Evolutionary conservation across 257 asterid species (phyloP).

Genomic region (Penstemon newberryi): DNA sequence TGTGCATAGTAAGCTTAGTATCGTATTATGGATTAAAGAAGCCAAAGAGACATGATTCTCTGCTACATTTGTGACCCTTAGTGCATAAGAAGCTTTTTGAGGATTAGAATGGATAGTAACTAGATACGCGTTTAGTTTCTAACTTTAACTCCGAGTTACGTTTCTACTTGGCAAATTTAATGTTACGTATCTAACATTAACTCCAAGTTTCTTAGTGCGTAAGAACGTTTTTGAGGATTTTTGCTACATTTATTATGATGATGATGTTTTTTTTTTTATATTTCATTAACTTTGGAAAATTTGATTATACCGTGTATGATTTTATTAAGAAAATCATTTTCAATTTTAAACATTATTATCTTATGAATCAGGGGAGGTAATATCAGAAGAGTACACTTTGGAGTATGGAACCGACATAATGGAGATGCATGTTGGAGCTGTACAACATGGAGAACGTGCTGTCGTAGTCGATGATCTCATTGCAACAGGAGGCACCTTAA

Average conservation of each 20-base stretch:
- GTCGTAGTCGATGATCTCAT: slow-evolving; percentile 85
- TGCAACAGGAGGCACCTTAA: slow-evolving; percentile 93
- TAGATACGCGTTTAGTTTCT: slow-evolving; percentile 1
- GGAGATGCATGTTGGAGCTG: slow-evolving; percentile 99
- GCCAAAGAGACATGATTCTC: not conserved
- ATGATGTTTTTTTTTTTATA: too few species aligned
- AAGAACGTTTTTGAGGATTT: not conserved
- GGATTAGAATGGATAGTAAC: slow-evolving; percentile 4
- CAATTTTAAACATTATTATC: too few species aligned
- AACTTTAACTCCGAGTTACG: not conserved
- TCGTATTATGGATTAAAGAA: not conserved
- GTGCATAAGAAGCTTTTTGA: not conserved
- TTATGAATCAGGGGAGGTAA: slow-evolving; percentile 65
- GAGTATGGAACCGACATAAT: slow-evolving; percentile 88
- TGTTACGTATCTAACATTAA: too few species aligned
- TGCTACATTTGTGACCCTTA: not conserved
- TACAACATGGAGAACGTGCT: slow-evolving; percentile 82
- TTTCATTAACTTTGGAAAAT: too few species aligned
- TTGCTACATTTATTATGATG: too few species aligned
- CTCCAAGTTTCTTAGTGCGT: too few species aligned
- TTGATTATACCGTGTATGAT: too few species aligned
- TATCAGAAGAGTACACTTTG: slow-evolving; percentile 92
- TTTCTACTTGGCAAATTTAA: not conserved
- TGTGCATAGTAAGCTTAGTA: slow-evolving; percentile 5
- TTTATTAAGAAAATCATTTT: too few species aligned